These are phyloP conservation scores for Fragaria iinumae DNA, from an alignment of 306 rosid genomes.

Conservation along the genomic window DNA sequence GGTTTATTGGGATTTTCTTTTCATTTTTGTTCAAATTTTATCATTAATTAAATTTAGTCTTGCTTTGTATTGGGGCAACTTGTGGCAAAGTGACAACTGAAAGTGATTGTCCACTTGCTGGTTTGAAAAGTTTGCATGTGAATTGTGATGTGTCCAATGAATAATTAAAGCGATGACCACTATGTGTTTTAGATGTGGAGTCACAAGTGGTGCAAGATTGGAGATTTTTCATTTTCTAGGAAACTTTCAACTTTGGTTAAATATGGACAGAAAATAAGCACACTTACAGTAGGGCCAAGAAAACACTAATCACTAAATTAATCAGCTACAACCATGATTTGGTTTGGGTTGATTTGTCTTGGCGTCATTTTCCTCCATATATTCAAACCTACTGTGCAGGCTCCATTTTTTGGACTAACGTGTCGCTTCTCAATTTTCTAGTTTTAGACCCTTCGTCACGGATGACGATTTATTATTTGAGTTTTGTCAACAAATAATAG, in stretches of 20 bases:
- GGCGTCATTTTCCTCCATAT: not conserved
- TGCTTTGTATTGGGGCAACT: not conserved
- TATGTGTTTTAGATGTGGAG: not conserved
- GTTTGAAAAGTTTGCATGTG: not conserved
- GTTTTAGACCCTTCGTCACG: not conserved
- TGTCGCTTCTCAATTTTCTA: not conserved
- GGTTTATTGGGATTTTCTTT: not conserved
- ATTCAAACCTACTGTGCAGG: not conserved
- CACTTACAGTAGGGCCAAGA: not conserved
- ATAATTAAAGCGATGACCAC: not conserved
- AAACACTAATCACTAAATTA: not conserved
- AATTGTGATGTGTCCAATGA: not conserved
- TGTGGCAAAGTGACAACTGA: not conserved
- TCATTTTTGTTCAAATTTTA: not conserved
- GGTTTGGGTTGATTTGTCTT: not conserved
- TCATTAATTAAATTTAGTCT: no score
- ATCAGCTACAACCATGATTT: not conserved
- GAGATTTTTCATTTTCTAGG: not conserved
- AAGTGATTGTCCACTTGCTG: not conserved
- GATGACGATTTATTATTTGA: no score
- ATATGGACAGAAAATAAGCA: not conserved
- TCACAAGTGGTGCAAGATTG: not conserved
- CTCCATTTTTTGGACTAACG: no score
- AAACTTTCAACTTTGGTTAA: not conserved
- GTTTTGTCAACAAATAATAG: no score